A percentile compares a stretch with the other conserved stretches of the same genome.
These are phyloP conservation scores for Zelopaecilomyces penicillatus DNA, from an alignment of 2,329 filamentous ascomycete species.

Conservation along the genomic window DNA sequence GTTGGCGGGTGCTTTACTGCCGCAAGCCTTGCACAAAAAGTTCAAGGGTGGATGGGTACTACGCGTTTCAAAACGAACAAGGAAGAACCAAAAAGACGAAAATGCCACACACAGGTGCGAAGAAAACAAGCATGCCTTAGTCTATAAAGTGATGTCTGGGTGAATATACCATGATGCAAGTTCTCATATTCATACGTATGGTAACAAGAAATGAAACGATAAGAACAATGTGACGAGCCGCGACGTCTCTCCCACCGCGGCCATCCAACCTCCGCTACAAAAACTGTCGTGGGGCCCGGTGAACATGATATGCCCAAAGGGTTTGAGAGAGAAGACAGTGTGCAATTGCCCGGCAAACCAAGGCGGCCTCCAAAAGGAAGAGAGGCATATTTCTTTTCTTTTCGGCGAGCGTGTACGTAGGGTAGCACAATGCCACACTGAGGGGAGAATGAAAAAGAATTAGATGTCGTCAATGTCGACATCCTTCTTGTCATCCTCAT, in stretches of 20 bases:
- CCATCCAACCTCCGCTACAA: constrained; percentile 28
- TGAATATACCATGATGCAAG: constrained; percentile 13
- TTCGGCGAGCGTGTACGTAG: neutral
- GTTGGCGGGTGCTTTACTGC: no score
- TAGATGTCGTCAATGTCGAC: constrained; percentile 96
- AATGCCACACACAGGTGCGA: no score
- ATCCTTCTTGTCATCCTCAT: constrained; percentile 59
- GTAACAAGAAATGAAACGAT: constrained; percentile 7
- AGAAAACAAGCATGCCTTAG: constrained; percentile 15
- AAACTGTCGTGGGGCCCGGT: constrained; percentile 39
- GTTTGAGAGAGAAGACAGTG: constrained; percentile 61
- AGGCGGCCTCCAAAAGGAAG: neutral
- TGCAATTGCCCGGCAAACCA: constrained; percentile 19
- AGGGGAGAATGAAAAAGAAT: constrained; percentile 14
- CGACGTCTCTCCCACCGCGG: constrained; percentile 57
- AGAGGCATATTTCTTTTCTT: neutral
- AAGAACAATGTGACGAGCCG: constrained; percentile 25
- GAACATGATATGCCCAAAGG: constrained; percentile 10
- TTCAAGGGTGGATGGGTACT: no score
- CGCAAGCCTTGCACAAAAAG: no score
- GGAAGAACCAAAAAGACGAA: no score
- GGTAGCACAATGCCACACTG: neutral
- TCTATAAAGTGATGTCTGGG: constrained; percentile 16
- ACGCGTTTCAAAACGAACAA: no score
- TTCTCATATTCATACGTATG: constrained; percentile 17